These are phyloP conservation scores for Neurospora sp. DNA, from an alignment of 495 filamentous ascomycete species.

Conservation along the genomic window DNA sequence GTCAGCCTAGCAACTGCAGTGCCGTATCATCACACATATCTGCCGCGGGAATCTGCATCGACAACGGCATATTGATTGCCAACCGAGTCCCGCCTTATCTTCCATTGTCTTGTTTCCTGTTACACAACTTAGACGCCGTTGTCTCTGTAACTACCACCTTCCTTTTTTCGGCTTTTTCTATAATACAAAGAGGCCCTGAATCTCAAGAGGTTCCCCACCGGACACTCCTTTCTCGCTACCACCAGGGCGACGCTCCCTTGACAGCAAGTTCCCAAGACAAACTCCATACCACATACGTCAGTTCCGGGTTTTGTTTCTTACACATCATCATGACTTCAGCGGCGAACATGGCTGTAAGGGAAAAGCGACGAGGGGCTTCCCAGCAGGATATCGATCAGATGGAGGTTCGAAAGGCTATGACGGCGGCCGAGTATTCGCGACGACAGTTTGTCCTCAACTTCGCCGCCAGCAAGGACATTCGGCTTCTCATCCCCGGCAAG, in stretches of 20 bases:
- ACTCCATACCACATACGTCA: background rate
- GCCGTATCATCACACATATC: background rate
- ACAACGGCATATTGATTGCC: background rate
- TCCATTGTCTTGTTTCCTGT: background rate
- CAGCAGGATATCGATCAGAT: conserved; percentile 17
- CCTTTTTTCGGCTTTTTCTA: background rate
- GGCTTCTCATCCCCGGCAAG: conserved; percentile 22
- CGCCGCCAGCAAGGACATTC: conserved; percentile 17
- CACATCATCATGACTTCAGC: conserved; percentile 11
- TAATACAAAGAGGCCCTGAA: background rate
- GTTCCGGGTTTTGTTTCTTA: background rate
- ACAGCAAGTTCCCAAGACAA: background rate
- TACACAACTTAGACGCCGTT: background rate
- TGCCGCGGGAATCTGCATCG: background rate
- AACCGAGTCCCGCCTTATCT: background rate
- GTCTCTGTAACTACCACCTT: background rate
- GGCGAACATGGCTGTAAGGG: conserved; percentile 20
- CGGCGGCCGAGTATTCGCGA: conserved; percentile 22
- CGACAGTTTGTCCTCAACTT: conserved; percentile 25
- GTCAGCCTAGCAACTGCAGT: background rate
- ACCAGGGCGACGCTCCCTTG: background rate
- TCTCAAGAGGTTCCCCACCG: background rate
- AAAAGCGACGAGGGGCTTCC: conserved; percentile 13
- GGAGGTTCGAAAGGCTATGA: conserved; percentile 21
- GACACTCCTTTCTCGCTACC: background rate